A percentile compares a stretch with the other conserved stretches of the same genome.
These are phyloP conservation scores for Punctularia strigosozonata DNA, from an alignment of 768 basidiomycete species.

Conservation along the genomic window DNA sequence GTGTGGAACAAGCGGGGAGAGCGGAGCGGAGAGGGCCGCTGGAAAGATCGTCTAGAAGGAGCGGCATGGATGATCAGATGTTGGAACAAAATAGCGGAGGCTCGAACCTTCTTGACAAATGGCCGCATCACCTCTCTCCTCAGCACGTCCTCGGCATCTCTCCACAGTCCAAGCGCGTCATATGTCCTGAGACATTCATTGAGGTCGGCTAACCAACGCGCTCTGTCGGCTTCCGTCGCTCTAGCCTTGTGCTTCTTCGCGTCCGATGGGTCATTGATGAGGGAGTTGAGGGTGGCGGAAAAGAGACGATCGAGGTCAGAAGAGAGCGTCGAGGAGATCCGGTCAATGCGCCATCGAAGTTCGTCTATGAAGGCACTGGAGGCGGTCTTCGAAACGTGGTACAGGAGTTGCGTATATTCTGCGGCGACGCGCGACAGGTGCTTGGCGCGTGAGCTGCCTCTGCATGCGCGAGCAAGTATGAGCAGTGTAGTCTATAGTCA, in stretches of 20 bases:
- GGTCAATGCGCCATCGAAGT: slow-evolving; percentile 79
- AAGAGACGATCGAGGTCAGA: slow-evolving; percentile 83
- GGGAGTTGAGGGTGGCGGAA: slow-evolving; percentile 39
- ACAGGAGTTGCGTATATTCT: slow-evolving; percentile 88
- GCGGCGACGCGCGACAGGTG: slow-evolving; percentile 76
- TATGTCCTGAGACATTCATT: slow-evolving; percentile 75
- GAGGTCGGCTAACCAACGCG: slow-evolving; percentile 51
- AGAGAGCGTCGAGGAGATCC: slow-evolving; percentile 74
- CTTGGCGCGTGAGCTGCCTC: slow-evolving; percentile 60
- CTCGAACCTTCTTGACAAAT: slow-evolving; percentile 63
- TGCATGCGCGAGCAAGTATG: slow-evolving; percentile 29
- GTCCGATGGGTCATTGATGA: slow-evolving; percentile 23
- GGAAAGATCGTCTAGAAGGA: slow-evolving; percentile 56
- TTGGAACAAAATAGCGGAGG: background rate
- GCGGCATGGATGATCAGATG: slow-evolving; percentile 1
- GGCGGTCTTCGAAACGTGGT: slow-evolving; percentile 76
- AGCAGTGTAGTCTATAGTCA: background rate
- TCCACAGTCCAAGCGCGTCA: slow-evolving; percentile 69
- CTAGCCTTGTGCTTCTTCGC: slow-evolving; percentile 25
- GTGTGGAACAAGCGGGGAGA: slow-evolving; percentile 66
- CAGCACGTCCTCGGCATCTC: slow-evolving; percentile 82
- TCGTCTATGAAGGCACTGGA: slow-evolving; percentile 71
- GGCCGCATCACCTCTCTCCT: slow-evolving; percentile 56
- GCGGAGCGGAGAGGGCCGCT: slow-evolving; percentile 53
- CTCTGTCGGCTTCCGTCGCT: slow-evolving; percentile 46